Conservation (phyloP, 768 basidiomycete genomes). For the Pulveroboletus frians region DNA sequence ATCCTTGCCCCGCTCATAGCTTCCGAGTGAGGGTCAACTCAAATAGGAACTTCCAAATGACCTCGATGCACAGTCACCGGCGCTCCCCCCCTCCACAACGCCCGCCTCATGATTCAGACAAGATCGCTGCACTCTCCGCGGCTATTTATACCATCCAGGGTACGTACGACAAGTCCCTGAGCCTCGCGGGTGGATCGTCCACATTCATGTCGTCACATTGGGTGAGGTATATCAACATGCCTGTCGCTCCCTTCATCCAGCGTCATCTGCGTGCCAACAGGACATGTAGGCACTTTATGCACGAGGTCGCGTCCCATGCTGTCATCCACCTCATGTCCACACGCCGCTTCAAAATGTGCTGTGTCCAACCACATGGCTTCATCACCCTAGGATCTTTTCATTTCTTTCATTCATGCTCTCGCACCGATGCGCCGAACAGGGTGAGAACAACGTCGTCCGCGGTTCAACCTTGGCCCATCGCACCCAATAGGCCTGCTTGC, state of each 20-base stretch:
- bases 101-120: slow-evolving; percentile 8
- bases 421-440: slow-evolving; percentile 14
- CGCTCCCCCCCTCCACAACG: slow-evolving; percentile 18
- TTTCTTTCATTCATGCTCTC: neutral
- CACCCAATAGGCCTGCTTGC: neutral
- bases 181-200: slow-evolving; percentile 14
- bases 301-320: neutral
- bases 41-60: too few species aligned
- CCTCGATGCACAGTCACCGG: too few species aligned
- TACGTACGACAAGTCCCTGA: slow-evolving; percentile 2
- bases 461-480: slow-evolving; percentile 7
- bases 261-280: neutral
- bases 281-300: neutral
- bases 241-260: neutral
- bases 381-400: neutral
- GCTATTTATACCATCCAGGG: slow-evolving; percentile 10
- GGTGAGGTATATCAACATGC: neutral
- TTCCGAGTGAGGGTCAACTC: slow-evolving; percentile 6
- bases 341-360: neutral
- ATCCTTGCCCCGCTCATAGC: slow-evolving; percentile 10
- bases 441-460: slow-evolving; percentile 1
- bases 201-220: neutral
- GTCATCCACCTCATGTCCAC: neutral
- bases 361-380: neutral
- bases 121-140: neutral